phyloP scores from a whole-genome alignment of 1,139 yeast species.

The Schwanniomyces etchellsii region DNA sequence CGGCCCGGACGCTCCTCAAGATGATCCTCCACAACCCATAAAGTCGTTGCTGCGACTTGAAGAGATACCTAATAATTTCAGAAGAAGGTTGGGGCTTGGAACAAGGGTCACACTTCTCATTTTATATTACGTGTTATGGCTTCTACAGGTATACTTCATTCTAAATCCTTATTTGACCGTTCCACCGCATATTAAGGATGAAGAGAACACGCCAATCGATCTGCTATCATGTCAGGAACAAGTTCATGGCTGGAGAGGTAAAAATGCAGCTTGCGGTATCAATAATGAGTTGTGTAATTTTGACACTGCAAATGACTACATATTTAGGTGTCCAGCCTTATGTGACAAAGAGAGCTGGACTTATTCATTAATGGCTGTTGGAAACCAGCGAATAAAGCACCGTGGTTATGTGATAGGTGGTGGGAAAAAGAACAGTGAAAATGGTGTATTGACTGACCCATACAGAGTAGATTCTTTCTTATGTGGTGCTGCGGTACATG shows the following conservation, averaged over 20 bases:
- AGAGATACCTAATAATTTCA: slow-evolving; percentile 35
- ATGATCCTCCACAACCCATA: slow-evolving; percentile 40
- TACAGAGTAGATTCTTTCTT: slow-evolving; percentile 87
- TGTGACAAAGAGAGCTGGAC: slow-evolving; percentile 78
- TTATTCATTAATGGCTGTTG: slow-evolving; percentile 73
- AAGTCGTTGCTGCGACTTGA: slow-evolving; percentile 28
- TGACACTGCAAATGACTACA: slow-evolving; percentile 35
- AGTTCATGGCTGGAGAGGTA: slow-evolving; percentile 61
- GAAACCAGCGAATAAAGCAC: slow-evolving; percentile 62
- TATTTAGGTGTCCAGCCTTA: slow-evolving; percentile 81
- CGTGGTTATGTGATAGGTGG: slow-evolving; percentile 77
- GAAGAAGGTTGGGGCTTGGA: slow-evolving; percentile 18
- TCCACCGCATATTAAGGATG: slow-evolving; percentile 21
- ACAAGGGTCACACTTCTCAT: slow-evolving; percentile 25
- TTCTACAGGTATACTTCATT: slow-evolving; percentile 20
- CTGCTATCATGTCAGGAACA: slow-evolving; percentile 37
- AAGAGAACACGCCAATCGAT: slow-evolving; percentile 15
- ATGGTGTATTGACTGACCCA: slow-evolving; percentile 41
- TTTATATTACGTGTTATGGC: slow-evolving; percentile 35
- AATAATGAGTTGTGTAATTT: slow-evolving; percentile 57
- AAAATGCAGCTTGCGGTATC: slow-evolving; percentile 71
- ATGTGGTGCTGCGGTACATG: slow-evolving; percentile 88
- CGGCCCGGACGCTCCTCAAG: slow-evolving; percentile 48
- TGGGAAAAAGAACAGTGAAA: slow-evolving; percentile 26
- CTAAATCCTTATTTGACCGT: slow-evolving; percentile 35